Conservation (phyloP, 345 rosid species). For the Gossypium longicalyx region DNA sequence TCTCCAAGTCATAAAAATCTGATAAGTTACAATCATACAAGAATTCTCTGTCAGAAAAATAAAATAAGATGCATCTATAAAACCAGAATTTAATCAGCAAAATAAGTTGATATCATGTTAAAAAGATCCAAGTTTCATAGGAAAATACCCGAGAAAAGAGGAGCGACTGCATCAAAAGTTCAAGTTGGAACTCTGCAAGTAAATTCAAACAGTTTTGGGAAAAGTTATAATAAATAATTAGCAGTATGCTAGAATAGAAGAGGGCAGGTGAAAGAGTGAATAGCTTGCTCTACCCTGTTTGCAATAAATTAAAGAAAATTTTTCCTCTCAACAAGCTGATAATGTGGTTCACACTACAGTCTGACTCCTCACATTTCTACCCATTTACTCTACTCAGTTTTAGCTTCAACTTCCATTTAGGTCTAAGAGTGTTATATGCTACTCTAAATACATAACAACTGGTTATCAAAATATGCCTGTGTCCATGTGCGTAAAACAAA, state of each 20-base stretch:
- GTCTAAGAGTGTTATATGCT: neutral
- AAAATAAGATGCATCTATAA: constrained; percentile 6
- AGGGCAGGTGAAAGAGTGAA: neutral
- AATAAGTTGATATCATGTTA: constrained; percentile 15
- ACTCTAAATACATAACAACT: constrained; percentile 2
- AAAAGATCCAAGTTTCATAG: constrained; percentile 15
- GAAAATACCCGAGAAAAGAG: constrained; percentile 81
- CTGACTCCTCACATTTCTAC: neutral
- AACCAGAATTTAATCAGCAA: constrained; percentile 18
- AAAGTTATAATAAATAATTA: neutral
- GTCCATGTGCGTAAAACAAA: neutral
- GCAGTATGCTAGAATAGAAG: neutral
- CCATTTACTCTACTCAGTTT: neutral
- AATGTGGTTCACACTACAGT: neutral
- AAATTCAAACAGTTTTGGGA: constrained; percentile 15
- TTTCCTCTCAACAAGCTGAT: neutral
- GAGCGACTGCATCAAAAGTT: constrained; percentile 91
- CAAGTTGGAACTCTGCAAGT: constrained; percentile 89
- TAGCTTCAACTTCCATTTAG: neutral
- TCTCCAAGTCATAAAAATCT: neutral
- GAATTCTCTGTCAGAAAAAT: neutral
- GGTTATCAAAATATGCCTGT: neutral
- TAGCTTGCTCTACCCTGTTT: neutral
- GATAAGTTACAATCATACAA: neutral
- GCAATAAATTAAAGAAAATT: neutral